Percentiles rank a stretch among this genome's conserved stretches.
phyloP scores from a whole-genome alignment of 257 asterid species.

The Petunia axillaris region DNA sequence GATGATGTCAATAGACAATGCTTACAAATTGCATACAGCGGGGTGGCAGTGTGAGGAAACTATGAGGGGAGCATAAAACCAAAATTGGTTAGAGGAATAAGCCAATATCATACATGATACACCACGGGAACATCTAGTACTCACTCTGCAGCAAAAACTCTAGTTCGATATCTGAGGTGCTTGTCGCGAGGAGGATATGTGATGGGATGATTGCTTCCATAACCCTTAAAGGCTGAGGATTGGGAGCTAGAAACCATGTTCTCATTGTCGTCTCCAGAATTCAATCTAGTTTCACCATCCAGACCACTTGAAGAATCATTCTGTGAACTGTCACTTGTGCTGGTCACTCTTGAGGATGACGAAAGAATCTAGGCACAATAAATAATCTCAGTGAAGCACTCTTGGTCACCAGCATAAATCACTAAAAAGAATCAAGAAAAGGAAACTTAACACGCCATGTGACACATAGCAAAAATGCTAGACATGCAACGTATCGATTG shows the following conservation, averaged over 20 bases:
- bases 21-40: conserved; percentile 9
- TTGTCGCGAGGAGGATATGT: conserved; percentile 67
- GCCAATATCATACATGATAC: not conserved
- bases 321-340: conserved; percentile 44
- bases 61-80: conserved; percentile 9
- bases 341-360: conserved; percentile 61
- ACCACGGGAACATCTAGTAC: conserved; percentile 33
- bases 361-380: conserved; percentile 69
- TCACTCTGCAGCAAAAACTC: conserved; percentile 99
- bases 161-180: conserved; percentile 97
- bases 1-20: conserved; percentile 19
- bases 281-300: conserved; percentile 58
- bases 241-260: conserved; percentile 88
- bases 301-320: conserved; percentile 64
- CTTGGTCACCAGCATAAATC: not conserved
- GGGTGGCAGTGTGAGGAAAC: not conserved
- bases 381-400: conserved; percentile 22
- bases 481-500: not conserved
- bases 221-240: conserved; percentile 40
- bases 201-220: conserved; percentile 50
- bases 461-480: conserved; percentile 11
- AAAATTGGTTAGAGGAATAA: not conserved
- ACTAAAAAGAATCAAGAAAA: not conserved
- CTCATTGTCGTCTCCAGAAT: conserved; percentile 79
- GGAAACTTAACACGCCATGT: not conserved